A percentile compares a stretch with the other conserved stretches of the same genome.
Evolutionary conservation across 2,329 filamentous ascomycete genomes (phyloP).

Genomic region (Ceratocystiopsis brevicomis): DNA sequence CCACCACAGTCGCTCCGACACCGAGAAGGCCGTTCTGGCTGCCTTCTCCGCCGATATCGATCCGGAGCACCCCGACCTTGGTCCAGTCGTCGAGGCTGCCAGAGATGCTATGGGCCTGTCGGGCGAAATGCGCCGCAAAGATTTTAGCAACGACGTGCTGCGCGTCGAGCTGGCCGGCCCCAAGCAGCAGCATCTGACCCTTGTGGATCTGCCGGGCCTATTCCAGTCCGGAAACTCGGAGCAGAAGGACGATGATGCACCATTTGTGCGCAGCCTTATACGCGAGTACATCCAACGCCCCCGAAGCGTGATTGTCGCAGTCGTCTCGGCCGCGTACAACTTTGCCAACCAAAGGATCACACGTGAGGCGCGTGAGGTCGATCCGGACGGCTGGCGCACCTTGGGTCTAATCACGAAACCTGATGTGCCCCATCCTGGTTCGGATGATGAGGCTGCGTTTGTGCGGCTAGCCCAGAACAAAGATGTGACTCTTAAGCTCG

Average conservation of each 20-base stretch:
- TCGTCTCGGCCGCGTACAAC: conserved; percentile 37
- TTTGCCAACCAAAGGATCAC: conserved; percentile 39
- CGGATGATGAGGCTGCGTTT: conserved; percentile 21
- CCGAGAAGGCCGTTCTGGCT: conserved; percentile 12
- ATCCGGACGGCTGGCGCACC: conserved; percentile 21
- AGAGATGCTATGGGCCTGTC: conserved; percentile 30
- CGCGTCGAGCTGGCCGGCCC: conserved; percentile 29
- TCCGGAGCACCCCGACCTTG: conserved; percentile 13
- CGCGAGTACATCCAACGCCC: conserved; percentile 34
- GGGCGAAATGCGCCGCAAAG: conserved; percentile 8
- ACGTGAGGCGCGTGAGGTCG: conserved; percentile 23
- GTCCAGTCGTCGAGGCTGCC: conserved; percentile 20
- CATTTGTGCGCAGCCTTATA: conserved; percentile 28
- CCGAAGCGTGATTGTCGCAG: conserved; percentile 40
- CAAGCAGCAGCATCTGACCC: conserved; percentile 30
- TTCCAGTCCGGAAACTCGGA: conserved; percentile 29
- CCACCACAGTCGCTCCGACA: conserved; percentile 12
- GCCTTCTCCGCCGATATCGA: conserved; percentile 12
- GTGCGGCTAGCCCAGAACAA: conserved; percentile 25
- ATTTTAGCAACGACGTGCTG: conserved; percentile 27
- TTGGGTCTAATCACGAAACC: conserved; percentile 41
- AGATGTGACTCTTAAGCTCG: conserved; percentile 27
- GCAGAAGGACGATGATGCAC: conserved; percentile 24
- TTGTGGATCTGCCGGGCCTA: conserved; percentile 40
- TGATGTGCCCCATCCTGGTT: conserved; percentile 20